Evolutionary conservation across 495 filamentous ascomycete species (phyloP).

Genomic region (Parathielavia hyrcaniae): DNA sequence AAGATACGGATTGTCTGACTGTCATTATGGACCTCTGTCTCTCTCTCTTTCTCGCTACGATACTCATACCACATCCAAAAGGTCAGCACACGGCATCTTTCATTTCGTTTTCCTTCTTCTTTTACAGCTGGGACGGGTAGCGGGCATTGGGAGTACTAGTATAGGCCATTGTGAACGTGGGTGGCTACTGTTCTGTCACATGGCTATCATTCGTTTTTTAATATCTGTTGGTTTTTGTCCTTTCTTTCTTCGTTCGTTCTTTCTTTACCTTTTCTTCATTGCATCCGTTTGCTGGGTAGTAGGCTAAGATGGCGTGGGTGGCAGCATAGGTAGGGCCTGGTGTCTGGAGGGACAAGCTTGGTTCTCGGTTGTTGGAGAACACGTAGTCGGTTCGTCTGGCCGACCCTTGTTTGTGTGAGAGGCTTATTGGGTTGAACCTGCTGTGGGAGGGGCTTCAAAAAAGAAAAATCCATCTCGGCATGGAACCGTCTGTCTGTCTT

Average conservation of each 20-base stretch:
- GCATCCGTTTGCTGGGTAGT: not conserved
- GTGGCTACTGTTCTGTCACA: not conserved
- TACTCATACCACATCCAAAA: not conserved
- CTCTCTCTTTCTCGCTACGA: no score
- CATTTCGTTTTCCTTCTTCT: not conserved
- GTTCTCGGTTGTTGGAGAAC: no score
- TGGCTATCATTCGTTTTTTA: constrained; percentile 4
- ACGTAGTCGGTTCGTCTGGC: no score
- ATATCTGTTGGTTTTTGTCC: not conserved
- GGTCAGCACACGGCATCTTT: not conserved
- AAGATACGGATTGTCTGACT: not conserved
- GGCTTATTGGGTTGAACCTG: no score
- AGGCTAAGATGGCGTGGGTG: not conserved
- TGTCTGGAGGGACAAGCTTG: no score
- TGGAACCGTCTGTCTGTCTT: no score
- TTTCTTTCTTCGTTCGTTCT: not conserved
- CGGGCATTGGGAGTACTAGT: not conserved
- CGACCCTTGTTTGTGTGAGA: no score
- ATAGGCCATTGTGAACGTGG: not conserved
- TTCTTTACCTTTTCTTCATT: not conserved
- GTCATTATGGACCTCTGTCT: not conserved
- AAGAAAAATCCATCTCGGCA: no score
- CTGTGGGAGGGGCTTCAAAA: no score
- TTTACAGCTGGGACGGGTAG: not conserved
- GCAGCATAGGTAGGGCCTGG: no score